Base-by-base conservation (phyloP, 345 rosid species). In the Excoecaria cochinchinensis region DNA sequence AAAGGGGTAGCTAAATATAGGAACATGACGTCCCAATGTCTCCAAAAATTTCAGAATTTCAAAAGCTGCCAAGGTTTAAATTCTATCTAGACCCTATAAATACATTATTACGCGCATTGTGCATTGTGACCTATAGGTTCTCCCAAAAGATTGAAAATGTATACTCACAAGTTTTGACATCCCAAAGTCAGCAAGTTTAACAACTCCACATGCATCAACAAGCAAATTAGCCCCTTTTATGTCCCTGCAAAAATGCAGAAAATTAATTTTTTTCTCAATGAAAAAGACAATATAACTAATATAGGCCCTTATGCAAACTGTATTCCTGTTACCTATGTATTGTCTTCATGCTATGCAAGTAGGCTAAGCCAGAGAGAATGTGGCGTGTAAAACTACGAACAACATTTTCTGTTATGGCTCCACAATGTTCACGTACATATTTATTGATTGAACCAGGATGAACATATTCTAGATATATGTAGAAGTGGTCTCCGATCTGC, bases 171-270 rank as follows among this genome's bases (percentile, higher is more conserved):
- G 99, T 85, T 95, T 95, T 51, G 99, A 91, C 99, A 90, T 95
- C 83, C 99, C 99, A 80, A 95, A 95, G 78, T 93, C 98, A 11
- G 97, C 97, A 70, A 95, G 97, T 86, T 95, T 95, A 67, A 95
- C 98, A 53, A 91, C 94, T 22, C 99, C 99, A 70, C 80, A 85
- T 74, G 99, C 97, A 87, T 95, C 95, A 66, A 95, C 99, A 70
- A 95, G 99, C 79, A 95, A 86, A 86, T 95, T 93, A 72, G 98
- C 99, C 57, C 99, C 99, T 83, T 95, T 95, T 76, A 95, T 95
- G 79, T 95, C 99, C 89, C 99, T 94, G 51, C 66, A 62, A 72
- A 82, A 42, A 82, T 44, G 71, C 75, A 48, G 69, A n/a, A 55
- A 48, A 66, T 71, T 17, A 70, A 39, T 67, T 50, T 19, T 82